Conservation (phyloP, 352 stramenopile species). For the Thalassiosira mediterranea region DNA sequence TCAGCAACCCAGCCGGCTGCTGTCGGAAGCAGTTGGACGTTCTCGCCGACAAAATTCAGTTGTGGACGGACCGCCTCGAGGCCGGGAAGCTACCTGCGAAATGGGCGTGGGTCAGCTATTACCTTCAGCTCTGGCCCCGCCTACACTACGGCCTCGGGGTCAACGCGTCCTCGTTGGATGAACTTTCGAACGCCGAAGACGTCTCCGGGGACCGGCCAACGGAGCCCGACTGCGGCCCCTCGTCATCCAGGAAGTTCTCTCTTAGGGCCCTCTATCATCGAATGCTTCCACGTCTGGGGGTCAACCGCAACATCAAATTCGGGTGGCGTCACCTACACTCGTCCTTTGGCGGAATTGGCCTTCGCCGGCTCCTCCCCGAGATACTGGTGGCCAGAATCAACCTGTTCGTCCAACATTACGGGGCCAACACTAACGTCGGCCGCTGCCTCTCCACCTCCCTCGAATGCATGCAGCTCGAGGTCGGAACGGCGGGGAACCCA, state of each 20-base stretch:
- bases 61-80: slow-evolving; percentile 4
- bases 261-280: not conserved
- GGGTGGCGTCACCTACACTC: slow-evolving; percentile 9
- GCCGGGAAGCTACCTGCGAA: slow-evolving; percentile 5
- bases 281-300: slow-evolving; percentile 3
- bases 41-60: not conserved
- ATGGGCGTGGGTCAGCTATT: slow-evolving; percentile 30
- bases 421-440: not conserved
- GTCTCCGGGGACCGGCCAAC: not conserved
- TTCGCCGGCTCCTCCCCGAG: not conserved
- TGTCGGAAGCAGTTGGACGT: slow-evolving; percentile 6
- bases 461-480: slow-evolving; percentile 9
- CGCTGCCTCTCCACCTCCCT: not conserved
- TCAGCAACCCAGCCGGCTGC: slow-evolving; percentile 7
- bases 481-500: not conserved
- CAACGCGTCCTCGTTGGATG: not conserved
- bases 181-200: not conserved
- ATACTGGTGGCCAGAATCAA: not conserved
- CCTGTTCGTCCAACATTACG: slow-evolving; percentile 19
- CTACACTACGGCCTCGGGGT: slow-evolving; percentile 22
- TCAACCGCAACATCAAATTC: slow-evolving; percentile 3
- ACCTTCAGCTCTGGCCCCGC: slow-evolving; percentile 17
- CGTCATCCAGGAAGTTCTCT: not conserved
- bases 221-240: too few relatives aligned
- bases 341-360: slow-evolving; percentile 3